These are phyloP conservation scores for Stephania cephalantha DNA, from an alignment of 164 flowering plant species.

Conservation along the genomic window DNA sequence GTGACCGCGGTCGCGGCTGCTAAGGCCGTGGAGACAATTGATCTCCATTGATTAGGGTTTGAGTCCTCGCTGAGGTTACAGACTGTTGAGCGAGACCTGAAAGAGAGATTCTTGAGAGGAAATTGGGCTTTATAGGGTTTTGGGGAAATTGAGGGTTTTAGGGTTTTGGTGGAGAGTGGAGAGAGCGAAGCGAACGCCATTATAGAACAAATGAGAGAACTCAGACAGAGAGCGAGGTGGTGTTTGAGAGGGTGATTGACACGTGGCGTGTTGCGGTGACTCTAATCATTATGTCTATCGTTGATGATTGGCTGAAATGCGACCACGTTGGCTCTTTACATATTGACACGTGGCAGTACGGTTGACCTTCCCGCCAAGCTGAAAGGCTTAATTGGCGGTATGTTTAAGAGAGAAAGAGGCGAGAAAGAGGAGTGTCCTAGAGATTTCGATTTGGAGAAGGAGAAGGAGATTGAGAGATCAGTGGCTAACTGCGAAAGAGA, in stretches of 20 bases:
- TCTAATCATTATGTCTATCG: background rate
- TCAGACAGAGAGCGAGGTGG: background rate
- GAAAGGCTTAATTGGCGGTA: no score
- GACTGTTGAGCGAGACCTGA: conserved; percentile 8
- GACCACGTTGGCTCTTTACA: background rate
- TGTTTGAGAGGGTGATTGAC: background rate
- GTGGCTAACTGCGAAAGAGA: no score
- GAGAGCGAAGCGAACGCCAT: conserved; percentile 22
- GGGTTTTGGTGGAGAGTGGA: conserved; percentile 19
- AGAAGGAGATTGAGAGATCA: no score
- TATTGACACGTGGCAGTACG: background rate
- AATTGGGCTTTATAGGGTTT: conserved; percentile 8
- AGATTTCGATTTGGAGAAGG: no score
- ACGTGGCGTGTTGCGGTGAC: background rate
- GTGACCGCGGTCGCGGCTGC: conserved; percentile 50
- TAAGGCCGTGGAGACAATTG: conserved; percentile 54
- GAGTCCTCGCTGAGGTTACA: conserved; percentile 12
- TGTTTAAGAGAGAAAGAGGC: no score
- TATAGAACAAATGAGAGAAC: background rate
- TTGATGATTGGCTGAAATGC: background rate
- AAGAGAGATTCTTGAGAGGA: background rate
- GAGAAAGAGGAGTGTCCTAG: no score
- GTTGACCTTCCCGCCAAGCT: no score
- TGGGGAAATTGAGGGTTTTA: conserved; percentile 7
- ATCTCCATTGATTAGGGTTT: conserved; percentile 48